Evolutionary conservation across 257 asterid species (phyloP).

Genomic region (Solanum sejunctum): DNA sequence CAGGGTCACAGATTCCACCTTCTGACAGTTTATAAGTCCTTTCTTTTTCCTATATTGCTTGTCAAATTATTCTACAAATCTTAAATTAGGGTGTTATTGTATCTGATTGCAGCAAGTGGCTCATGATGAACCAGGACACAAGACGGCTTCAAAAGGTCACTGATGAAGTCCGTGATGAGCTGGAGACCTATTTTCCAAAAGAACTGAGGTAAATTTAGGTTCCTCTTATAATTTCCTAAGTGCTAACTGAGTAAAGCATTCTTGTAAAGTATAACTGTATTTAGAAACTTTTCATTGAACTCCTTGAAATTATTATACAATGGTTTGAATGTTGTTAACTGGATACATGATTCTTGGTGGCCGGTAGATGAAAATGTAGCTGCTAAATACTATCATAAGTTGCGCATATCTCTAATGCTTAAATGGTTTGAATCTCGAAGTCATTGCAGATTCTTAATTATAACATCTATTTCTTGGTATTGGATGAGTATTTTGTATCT

Average conservation of each 20-base stretch:
- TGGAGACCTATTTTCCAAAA: constrained; percentile 55
- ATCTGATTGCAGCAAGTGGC: constrained; percentile 78
- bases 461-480: background rate
- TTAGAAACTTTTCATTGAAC: background rate
- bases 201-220: constrained; percentile 41
- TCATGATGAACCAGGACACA: constrained; percentile 94
- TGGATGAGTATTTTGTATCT: background rate
- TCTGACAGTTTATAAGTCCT: background rate
- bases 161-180: constrained; percentile 89
- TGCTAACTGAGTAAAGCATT: background rate
- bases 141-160: constrained; percentile 87
- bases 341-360: background rate
- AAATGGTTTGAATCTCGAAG: background rate
- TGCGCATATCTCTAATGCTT: background rate
- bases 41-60: background rate
- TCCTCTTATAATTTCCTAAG: background rate
- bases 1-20: background rate
- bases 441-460: background rate
- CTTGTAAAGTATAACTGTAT: background rate
- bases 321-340: background rate
- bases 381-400: background rate
- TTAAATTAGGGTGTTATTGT: background rate
- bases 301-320: background rate
- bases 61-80: background rate
- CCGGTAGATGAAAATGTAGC: background rate